Evolutionary conservation across 2,329 filamentous ascomycete species (phyloP).

Genomic region (Pseudogymnoascus destructans): DNA sequence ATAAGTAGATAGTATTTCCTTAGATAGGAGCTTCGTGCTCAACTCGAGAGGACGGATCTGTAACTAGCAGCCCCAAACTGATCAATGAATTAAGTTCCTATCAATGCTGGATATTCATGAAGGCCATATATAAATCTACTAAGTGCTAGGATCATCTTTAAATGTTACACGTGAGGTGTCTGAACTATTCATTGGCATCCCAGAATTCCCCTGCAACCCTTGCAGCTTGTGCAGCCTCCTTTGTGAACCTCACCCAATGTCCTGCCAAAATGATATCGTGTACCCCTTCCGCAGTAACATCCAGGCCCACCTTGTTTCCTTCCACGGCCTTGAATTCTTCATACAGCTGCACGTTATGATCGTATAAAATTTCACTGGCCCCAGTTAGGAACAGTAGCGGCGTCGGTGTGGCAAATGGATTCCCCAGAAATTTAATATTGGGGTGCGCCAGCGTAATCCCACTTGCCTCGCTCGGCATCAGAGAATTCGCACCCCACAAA

Average conservation of each 20-base stretch:
- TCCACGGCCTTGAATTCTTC: slow-evolving; percentile 27
- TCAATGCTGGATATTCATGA: neutral
- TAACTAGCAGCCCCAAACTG: neutral
- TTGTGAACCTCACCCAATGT: slow-evolving; percentile 30
- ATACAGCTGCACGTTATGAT: slow-evolving; percentile 29
- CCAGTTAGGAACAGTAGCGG: slow-evolving; percentile 33
- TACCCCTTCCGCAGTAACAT: slow-evolving; percentile 29
- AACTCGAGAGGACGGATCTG: neutral
- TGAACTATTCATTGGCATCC: neutral
- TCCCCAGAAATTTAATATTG: slow-evolving; percentile 29
- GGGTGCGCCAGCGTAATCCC: slow-evolving; percentile 23
- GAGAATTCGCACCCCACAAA: slow-evolving; percentile 31
- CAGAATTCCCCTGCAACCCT: slow-evolving; percentile 11
- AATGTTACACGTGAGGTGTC: neutral
- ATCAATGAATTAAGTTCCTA: neutral
- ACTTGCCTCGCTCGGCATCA: slow-evolving; percentile 18
- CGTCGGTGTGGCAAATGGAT: slow-evolving; percentile 28
- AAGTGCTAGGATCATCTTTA: neutral
- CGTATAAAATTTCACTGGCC: slow-evolving; percentile 30
- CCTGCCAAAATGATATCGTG: slow-evolving; percentile 36
- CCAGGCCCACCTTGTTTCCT: slow-evolving; percentile 31
- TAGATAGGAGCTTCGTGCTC: too few species aligned
- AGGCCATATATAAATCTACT: neutral
- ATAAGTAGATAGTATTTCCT: too few species aligned
- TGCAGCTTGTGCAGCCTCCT: slow-evolving; percentile 22